Percentiles rank a stretch among this genome's conserved stretches.
phyloP scores from a whole-genome alignment of 495 filamentous ascomycete species.

The Penicillium atrosanguineum region DNA sequence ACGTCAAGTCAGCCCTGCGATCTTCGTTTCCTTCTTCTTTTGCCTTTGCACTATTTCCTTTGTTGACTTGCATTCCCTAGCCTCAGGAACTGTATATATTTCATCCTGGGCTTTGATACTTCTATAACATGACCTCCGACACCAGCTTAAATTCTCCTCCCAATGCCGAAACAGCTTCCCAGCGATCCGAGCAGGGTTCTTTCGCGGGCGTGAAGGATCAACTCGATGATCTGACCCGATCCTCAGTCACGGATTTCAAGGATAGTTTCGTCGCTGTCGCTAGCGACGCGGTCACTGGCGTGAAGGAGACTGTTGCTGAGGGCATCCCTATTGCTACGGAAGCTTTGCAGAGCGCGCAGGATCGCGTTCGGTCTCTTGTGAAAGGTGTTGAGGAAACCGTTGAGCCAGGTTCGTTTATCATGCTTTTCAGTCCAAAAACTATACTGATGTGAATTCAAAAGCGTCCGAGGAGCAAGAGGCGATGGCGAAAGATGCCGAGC shows the following conservation, averaged over 20 bases:
- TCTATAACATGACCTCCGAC: not conserved
- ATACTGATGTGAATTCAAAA: not conserved
- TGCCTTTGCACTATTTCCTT: not conserved
- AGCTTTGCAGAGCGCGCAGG: slow-evolving; percentile 5
- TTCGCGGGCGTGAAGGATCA: slow-evolving; percentile 8
- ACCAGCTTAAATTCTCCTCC: not conserved
- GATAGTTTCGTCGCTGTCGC: slow-evolving; percentile 2
- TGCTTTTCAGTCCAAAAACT: not conserved
- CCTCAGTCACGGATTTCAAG: slow-evolving; percentile 6
- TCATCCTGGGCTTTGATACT: too few species aligned
- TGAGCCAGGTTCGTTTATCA: not conserved
- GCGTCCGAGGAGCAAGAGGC: not conserved
- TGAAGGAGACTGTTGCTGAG: slow-evolving; percentile 11
- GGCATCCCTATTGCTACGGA: slow-evolving; percentile 4
- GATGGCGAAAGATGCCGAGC: slow-evolving; percentile 14
- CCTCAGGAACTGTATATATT: too few species aligned
- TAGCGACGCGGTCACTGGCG: not conserved
- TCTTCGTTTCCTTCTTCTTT: not conserved
- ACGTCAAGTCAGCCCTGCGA: slow-evolving; percentile 13
- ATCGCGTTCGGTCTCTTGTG: not conserved
- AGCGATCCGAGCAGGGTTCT: not conserved
- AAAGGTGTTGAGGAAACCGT: not conserved
- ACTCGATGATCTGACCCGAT: not conserved
- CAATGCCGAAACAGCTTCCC: not conserved
- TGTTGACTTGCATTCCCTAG: not conserved